Evolutionary conservation across 2,329 filamentous ascomycete genomes (phyloP).

Genomic region (Penicillium sp.): DNA sequence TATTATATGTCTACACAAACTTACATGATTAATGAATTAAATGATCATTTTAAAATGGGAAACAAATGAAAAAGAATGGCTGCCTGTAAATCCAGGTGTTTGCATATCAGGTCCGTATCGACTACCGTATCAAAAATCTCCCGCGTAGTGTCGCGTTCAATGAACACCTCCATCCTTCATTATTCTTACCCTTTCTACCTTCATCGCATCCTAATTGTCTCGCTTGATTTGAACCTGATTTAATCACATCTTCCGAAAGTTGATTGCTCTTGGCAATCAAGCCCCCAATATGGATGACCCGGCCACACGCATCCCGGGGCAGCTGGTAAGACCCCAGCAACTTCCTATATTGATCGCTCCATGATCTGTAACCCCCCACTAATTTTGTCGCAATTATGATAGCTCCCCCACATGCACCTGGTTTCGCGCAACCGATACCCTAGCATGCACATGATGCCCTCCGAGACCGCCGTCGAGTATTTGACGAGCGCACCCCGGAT

Average conservation of each 20-base stretch:
- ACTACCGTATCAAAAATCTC: constrained; percentile 33
- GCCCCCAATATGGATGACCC: constrained; percentile 46
- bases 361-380: constrained; percentile 9
- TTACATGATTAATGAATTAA: not conserved
- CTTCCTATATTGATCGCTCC: not conserved
- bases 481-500: constrained; percentile 80
- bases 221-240: not conserved
- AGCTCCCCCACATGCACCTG: constrained; percentile 88
- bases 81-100: constrained; percentile 26
- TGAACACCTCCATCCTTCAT: constrained; percentile 1
- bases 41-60: not conserved
- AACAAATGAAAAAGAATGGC: not conserved
- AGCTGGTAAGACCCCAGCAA: constrained; percentile 40
- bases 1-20: too few species aligned
- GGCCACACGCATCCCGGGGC: constrained; percentile 44
- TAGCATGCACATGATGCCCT: constrained; percentile 65
- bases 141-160: constrained; percentile 32
- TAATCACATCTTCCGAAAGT: not conserved
- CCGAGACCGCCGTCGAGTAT: constrained; percentile 77
- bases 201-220: constrained; percentile 15
- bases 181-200: not conserved
- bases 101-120: constrained; percentile 14
- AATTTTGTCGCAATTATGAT: constrained; percentile 13
- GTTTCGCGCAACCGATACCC: constrained; percentile 82
- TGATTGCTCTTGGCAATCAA: constrained; percentile 13